Evolutionary conservation across 768 basidiomycete genomes (phyloP).

Genomic region (Rhizopogon salebrosus): DNA sequence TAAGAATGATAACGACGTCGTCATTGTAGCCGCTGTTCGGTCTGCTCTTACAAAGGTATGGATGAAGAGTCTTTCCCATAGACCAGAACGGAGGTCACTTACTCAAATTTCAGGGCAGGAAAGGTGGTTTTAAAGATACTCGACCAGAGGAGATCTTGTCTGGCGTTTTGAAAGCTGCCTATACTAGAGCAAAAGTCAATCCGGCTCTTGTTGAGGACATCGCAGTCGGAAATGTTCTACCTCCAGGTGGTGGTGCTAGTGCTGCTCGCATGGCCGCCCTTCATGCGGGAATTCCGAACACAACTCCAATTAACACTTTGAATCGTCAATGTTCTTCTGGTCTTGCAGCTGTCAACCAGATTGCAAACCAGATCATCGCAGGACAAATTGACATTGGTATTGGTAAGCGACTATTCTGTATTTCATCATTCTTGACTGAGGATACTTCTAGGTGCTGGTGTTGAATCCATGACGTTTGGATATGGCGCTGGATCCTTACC

Average conservation of each 20-base stretch:
- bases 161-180: slow-evolving; percentile 70
- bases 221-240: slow-evolving; percentile 83
- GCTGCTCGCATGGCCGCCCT: slow-evolving; percentile 85
- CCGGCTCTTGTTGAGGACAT: slow-evolving; percentile 83
- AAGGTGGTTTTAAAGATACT: slow-evolving; percentile 91
- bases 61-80: neutral
- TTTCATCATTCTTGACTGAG: slow-evolving; percentile 4
- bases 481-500: slow-evolving; percentile 57
- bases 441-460: slow-evolving; percentile 59
- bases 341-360: slow-evolving; percentile 73
- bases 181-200: slow-evolving; percentile 62
- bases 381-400: slow-evolving; percentile 90
- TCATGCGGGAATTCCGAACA: slow-evolving; percentile 78
- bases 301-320: slow-evolving; percentile 70
- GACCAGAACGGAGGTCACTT: neutral
- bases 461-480: slow-evolving; percentile 86
- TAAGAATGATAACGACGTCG: slow-evolving; percentile 82
- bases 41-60: slow-evolving; percentile 89
- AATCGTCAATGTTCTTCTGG: slow-evolving; percentile 92
- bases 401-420: slow-evolving; percentile 41
- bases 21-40: slow-evolving; percentile 83
- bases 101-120: slow-evolving; percentile 49
- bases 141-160: slow-evolving; percentile 78
- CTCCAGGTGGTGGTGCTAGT: slow-evolving; percentile 76
- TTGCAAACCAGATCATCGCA: slow-evolving; percentile 71